Percentiles rank a stretch among this genome's conserved stretches.
Conservation (phyloP, 2,329 filamentous ascomycete species). For the Dothideomycetes sp. region DNA sequence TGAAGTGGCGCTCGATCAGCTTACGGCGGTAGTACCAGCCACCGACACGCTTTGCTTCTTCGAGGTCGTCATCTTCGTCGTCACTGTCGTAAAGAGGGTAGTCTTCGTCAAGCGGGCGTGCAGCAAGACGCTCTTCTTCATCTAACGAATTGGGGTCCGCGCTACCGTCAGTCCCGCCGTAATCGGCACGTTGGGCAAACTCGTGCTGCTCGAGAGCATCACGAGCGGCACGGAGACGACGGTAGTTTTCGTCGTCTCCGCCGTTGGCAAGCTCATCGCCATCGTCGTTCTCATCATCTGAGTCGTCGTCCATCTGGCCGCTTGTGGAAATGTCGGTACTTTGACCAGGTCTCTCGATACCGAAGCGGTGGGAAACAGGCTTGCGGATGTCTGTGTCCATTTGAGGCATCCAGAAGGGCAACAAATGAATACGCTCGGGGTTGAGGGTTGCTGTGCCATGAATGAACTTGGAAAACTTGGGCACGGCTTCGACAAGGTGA, state of each 20-base stretch:
- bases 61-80: slow-evolving; percentile 62
- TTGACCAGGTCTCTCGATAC: slow-evolving; percentile 71
- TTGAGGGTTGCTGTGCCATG: slow-evolving; percentile 86
- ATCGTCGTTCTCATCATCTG: slow-evolving; percentile 58
- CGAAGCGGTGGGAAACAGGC: slow-evolving; percentile 77
- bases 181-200: slow-evolving; percentile 39
- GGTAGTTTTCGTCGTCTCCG: slow-evolving; percentile 36
- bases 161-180: slow-evolving; percentile 29
- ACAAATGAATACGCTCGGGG: slow-evolving; percentile 73
- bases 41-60: slow-evolving; percentile 67
- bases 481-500: slow-evolving; percentile 95
- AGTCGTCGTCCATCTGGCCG: slow-evolving; percentile 67
- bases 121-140: slow-evolving; percentile 72
- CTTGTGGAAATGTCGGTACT: slow-evolving; percentile 69
- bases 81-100: slow-evolving; percentile 87
- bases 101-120: slow-evolving; percentile 53
- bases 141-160: slow-evolving; percentile 47
- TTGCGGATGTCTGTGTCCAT: slow-evolving; percentile 98
- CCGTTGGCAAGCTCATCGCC: slow-evolving; percentile 23
- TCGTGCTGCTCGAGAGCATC: slow-evolving; percentile 44
- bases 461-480: slow-evolving; percentile 99
- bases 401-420: slow-evolving; percentile 97
- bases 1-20: slow-evolving; percentile 40
- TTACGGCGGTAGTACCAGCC: slow-evolving; percentile 65
- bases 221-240: slow-evolving; percentile 41